Percentiles rank a stretch among this genome's conserved stretches.
Evolutionary conservation across 1,139 yeast species (phyloP).

Genomic region (Trichomonascaceae sp.): DNA sequence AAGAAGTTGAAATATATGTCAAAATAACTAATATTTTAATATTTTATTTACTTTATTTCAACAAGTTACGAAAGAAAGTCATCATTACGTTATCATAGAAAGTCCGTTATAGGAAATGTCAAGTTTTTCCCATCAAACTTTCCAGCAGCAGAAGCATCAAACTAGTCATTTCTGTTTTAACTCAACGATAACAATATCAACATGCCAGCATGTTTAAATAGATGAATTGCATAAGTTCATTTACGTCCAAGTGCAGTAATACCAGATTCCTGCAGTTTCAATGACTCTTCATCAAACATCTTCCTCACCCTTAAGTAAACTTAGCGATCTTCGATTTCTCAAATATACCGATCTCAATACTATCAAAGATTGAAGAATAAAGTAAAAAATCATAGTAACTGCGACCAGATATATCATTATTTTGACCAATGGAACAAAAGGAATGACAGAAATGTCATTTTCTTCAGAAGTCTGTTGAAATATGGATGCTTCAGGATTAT

Average conservation of each 20-base stretch:
- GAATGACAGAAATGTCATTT: background rate
- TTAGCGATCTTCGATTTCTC: background rate
- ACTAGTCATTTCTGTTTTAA: too few relatives aligned
- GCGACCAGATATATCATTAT: background rate
- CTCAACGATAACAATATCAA: background rate
- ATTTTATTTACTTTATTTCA: too few relatives aligned
- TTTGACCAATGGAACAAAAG: background rate
- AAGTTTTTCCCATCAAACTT: background rate
- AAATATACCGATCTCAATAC: background rate
- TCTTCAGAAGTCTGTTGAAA: background rate
- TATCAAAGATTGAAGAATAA: background rate
- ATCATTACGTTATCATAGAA: background rate
- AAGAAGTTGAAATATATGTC: background rate
- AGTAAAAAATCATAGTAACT: background rate
- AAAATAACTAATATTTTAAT: too few relatives aligned
- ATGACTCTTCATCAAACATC: background rate
- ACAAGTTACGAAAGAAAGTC: too few relatives aligned
- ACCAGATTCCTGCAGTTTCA: too few relatives aligned
- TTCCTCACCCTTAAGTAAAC: background rate
- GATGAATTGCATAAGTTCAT: background rate
- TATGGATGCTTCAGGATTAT: constrained; percentile 2
- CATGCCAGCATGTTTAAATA: background rate
- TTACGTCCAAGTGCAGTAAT: background rate
- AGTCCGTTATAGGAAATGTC: too few relatives aligned
- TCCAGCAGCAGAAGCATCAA: background rate